Conservation (phyloP, 129 eudicot genomes). For the Flaveria ramosissima region DNA sequence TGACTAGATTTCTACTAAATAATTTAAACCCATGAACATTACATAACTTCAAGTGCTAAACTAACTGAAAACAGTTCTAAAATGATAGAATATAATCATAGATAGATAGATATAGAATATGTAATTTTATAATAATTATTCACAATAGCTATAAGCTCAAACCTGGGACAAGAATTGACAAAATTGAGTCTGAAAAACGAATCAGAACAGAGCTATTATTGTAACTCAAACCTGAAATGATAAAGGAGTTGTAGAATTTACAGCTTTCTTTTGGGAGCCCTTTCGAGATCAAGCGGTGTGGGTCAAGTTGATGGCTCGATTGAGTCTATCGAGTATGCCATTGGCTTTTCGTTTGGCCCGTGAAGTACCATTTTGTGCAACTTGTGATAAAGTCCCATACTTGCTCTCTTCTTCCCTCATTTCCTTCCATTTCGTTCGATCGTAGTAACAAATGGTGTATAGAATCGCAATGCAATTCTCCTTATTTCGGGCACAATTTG, state of each 20-base stretch:
- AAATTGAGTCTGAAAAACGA: conserved; percentile 35
- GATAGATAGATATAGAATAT: conserved; percentile 22
- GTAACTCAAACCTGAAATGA: conserved; percentile 37
- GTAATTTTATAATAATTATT: conserved; percentile 42
- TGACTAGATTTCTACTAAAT: conserved; percentile 32
- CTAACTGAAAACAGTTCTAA: conserved; percentile 19
- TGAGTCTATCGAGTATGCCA: conserved; percentile 83
- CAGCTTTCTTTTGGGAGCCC: conserved; percentile 35
- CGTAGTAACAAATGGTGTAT: conserved; percentile 67
- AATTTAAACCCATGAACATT: conserved; percentile 12
- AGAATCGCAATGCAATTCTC: conserved; percentile 82
- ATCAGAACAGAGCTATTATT: conserved; percentile 26
- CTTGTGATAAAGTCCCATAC: conserved; percentile 67
- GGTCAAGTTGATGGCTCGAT: conserved; percentile 63
- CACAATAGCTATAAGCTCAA: conserved; percentile 57
- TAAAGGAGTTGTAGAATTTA: conserved; percentile 53
- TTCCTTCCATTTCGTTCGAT: conserved; percentile 78
- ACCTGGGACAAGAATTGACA: conserved; percentile 52
- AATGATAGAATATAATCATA: conserved; percentile 17
- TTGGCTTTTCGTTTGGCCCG: conserved; percentile 93
- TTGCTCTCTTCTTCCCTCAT: conserved; percentile 76
- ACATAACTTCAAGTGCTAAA: conserved; percentile 36
- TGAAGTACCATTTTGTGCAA: conserved; percentile 83
- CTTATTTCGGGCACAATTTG: conserved; percentile 69
- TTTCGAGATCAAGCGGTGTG: conserved; percentile 70